phyloP scores from a whole-genome alignment of 129 eudicot species.

The Helichrysum umbraculigerum region DNA sequence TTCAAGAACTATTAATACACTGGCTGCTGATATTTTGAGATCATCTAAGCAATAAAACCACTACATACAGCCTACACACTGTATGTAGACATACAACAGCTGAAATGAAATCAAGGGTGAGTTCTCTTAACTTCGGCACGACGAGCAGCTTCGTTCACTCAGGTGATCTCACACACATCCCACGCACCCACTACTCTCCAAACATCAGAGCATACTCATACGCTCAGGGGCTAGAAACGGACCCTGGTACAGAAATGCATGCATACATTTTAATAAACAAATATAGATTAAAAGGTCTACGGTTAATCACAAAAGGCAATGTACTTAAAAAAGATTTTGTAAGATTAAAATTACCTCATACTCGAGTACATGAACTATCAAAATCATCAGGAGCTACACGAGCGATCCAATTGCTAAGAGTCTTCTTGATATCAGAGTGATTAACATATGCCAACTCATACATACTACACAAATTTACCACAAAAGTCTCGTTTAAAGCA shows the following conservation, averaged over 20 bases:
- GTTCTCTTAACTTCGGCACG: not conserved
- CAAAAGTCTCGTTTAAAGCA: conserved; percentile 78
- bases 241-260: not conserved
- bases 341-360: conserved; percentile 38
- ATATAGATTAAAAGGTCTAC: not conserved
- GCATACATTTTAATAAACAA: not conserved
- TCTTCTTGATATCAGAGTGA: conserved; percentile 80
- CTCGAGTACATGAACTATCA: conserved; percentile 74
- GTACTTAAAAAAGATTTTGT: not conserved
- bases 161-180: too few species aligned
- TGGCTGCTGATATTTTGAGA: conserved; percentile 57
- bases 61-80: not conserved
- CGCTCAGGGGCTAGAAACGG: not conserved
- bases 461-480: conserved; percentile 95
- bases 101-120: not conserved
- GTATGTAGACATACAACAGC: not conserved
- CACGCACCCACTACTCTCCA: too few species aligned
- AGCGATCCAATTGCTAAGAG: conserved; percentile 92
- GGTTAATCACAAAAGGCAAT: not conserved
- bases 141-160: not conserved
- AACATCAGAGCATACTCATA: not conserved
- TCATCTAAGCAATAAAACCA: conserved; percentile 47
- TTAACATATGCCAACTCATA: conserved; percentile 95
- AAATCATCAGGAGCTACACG: conserved; percentile 98
- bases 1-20: conserved; percentile 51